Evolutionary conservation across 2,329 filamentous ascomycete species (phyloP).

Genomic region (Ophiostoma angusticollis): DNA sequence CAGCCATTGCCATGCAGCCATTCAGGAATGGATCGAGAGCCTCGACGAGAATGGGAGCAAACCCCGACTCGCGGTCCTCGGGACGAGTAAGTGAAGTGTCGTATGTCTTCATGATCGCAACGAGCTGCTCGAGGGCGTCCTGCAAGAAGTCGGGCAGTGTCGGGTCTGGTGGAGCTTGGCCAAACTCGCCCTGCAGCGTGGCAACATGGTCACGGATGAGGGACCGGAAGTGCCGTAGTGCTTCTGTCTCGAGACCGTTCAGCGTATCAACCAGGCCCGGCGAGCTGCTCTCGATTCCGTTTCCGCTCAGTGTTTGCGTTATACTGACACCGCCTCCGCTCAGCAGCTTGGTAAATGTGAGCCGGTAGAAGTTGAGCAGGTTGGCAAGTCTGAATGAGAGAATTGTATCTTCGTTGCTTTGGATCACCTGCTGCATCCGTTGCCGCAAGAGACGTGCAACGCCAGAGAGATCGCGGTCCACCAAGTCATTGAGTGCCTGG

Average conservation of each 20-base stretch:
- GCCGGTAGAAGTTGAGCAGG: constrained; percentile 75
- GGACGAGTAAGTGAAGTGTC: constrained; percentile 61
- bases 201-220: constrained; percentile 71
- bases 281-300: constrained; percentile 23
- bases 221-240: constrained; percentile 68
- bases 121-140: constrained; percentile 67
- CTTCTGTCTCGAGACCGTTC: constrained; percentile 56
- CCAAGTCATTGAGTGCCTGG: constrained; percentile 70
- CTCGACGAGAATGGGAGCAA: constrained; percentile 62
- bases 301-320: background rate
- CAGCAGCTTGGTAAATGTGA: constrained; percentile 72
- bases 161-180: constrained; percentile 58
- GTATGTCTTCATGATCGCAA: constrained; percentile 70
- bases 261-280: constrained; percentile 61
- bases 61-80: constrained; percentile 50
- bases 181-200: constrained; percentile 58
- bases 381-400: constrained; percentile 84
- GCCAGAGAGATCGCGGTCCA: constrained; percentile 72
- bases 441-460: constrained; percentile 78
- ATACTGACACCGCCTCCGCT: constrained; percentile 25
- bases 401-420: constrained; percentile 82
- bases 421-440: constrained; percentile 80
- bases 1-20: constrained; percentile 58
- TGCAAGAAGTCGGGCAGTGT: constrained; percentile 67
- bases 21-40: constrained; percentile 77